Evolutionary conservation across 768 basidiomycete genomes (phyloP).

Genomic region (Candolleomyces eurysporus): DNA sequence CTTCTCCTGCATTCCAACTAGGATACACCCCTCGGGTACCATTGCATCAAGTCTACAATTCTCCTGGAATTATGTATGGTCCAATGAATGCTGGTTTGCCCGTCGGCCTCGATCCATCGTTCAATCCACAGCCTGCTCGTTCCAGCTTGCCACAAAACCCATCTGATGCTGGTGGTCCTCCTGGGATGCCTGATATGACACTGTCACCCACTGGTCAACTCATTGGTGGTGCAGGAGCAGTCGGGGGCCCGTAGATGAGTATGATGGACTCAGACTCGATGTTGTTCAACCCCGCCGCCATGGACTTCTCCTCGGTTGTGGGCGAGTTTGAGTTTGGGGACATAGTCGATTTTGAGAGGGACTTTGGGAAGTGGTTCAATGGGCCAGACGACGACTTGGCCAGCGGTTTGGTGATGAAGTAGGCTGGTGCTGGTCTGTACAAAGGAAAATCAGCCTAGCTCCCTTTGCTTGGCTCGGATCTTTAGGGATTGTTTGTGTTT

Average conservation of each 20-base stretch:
- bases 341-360: slow-evolving; percentile 67
- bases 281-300: slow-evolving; percentile 23
- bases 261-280: slow-evolving; percentile 11
- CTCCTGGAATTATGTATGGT: slow-evolving; percentile 12
- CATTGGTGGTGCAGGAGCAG: too few relatives aligned
- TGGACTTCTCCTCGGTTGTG: slow-evolving; percentile 30
- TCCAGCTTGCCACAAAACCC: too few relatives aligned
- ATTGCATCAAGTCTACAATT: slow-evolving; percentile 30
- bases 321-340: neutral
- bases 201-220: too few relatives aligned
- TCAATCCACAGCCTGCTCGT: slow-evolving; percentile 33
- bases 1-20: neutral
- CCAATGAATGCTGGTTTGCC: slow-evolving; percentile 11
- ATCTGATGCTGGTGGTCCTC: slow-evolving; percentile 23
- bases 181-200: neutral
- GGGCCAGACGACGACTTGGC: neutral
- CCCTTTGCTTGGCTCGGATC: too few relatives aligned
- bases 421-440: too few relatives aligned
- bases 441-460: too few relatives aligned
- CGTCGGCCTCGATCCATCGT: slow-evolving; percentile 32
- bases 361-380: slow-evolving; percentile 77
- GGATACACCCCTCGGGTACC: slow-evolving; percentile 25
- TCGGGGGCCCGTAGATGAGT: too few relatives aligned
- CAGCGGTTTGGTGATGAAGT: slow-evolving; percentile 29
- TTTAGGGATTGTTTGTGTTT: too few relatives aligned